phyloP scores from a whole-genome alignment of 2,329 filamentous ascomycete species.

The Aspergillus eucalypticola region DNA sequence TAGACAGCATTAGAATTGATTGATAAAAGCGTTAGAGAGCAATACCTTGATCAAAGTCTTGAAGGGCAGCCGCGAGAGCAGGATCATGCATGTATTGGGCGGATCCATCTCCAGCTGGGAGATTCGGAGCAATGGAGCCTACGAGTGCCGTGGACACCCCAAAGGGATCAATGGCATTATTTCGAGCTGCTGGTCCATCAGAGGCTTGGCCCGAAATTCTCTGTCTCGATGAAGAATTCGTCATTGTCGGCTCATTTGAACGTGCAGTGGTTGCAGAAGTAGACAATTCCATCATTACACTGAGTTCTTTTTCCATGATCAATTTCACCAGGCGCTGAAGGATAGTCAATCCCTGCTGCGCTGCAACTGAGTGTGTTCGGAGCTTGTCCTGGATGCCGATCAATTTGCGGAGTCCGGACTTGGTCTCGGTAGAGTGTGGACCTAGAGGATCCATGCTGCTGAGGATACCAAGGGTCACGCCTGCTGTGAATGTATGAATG shows the following conservation, averaged over 20 bases:
- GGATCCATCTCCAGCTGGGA: not conserved
- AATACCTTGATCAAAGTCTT: conserved; percentile 25
- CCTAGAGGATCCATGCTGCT: conserved; percentile 25
- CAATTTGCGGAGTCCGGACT: conserved; percentile 22
- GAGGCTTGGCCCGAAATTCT: not conserved
- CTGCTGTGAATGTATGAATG: conserved; percentile 30
- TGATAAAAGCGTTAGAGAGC: not conserved
- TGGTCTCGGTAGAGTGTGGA: conserved; percentile 17
- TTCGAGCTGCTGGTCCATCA: too few species aligned
- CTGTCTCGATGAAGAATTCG: not conserved
- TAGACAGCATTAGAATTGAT: not conserved
- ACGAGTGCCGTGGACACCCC: too few species aligned
- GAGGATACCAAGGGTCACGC: conserved; percentile 24
- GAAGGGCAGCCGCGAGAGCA: conserved; percentile 20
- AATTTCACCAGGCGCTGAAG: conserved; percentile 20
- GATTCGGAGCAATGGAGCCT: too few species aligned
- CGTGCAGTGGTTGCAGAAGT: not conserved
- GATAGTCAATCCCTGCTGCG: conserved; percentile 24
- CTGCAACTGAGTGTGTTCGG: conserved; percentile 17
- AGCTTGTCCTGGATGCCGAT: conserved; percentile 24
- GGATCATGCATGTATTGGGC: conserved; percentile 19
- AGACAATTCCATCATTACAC: conserved; percentile 17
- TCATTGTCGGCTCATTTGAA: not conserved
- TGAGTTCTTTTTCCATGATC: conserved; percentile 26
- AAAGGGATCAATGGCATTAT: too few species aligned